A percentile compares a stretch with the other conserved stretches of the same genome.
phyloP scores from a whole-genome alignment of 805 yeast species.

The Sugiyamaella floridensis region DNA sequence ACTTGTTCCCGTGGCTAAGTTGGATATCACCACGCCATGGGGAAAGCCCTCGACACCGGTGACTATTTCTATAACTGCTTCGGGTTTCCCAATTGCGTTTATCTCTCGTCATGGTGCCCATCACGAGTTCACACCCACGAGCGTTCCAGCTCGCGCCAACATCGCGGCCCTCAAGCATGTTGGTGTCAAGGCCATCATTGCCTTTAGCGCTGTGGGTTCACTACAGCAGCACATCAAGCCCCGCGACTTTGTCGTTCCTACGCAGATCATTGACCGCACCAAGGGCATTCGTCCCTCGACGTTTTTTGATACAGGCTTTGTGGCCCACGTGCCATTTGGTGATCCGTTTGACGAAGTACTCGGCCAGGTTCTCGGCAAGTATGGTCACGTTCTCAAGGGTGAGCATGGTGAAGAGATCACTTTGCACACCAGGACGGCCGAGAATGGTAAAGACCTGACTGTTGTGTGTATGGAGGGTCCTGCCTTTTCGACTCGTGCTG shows the following conservation, averaged over 20 bases:
- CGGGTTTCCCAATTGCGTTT: constrained; percentile 84
- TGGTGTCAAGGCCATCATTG: constrained; percentile 82
- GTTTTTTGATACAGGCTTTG: constrained; percentile 86
- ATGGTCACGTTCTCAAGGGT: constrained; percentile 51
- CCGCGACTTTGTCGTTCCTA: constrained; percentile 93
- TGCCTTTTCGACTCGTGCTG: constrained; percentile 94
- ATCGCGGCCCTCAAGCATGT: constrained; percentile 88
- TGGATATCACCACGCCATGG: constrained; percentile 91
- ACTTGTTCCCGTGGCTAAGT: constrained; percentile 75
- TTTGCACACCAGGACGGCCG: constrained; percentile 62
- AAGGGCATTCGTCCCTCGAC: constrained; percentile 89
- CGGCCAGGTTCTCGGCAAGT: constrained; percentile 56
- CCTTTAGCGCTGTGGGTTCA: constrained; percentile 95
- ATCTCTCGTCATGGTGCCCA: constrained; percentile 89
- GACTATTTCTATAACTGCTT: constrained; percentile 71
- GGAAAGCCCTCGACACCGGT: constrained; percentile 93
- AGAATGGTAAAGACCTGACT: constrained; percentile 63
- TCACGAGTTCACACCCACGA: constrained; percentile 85
- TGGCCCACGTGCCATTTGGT: constrained; percentile 96
- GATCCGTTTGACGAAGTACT: constrained; percentile 86
- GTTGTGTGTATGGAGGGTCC: constrained; percentile 99
- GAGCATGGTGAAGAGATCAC: constrained; percentile 38
- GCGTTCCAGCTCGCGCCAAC: constrained; percentile 89
- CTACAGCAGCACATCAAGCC: constrained; percentile 84
- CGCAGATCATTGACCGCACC: constrained; percentile 93